Evolutionary conservation across 2,329 filamentous ascomycete genomes (phyloP).

Genomic region (Scleromitrula shiraiana): DNA sequence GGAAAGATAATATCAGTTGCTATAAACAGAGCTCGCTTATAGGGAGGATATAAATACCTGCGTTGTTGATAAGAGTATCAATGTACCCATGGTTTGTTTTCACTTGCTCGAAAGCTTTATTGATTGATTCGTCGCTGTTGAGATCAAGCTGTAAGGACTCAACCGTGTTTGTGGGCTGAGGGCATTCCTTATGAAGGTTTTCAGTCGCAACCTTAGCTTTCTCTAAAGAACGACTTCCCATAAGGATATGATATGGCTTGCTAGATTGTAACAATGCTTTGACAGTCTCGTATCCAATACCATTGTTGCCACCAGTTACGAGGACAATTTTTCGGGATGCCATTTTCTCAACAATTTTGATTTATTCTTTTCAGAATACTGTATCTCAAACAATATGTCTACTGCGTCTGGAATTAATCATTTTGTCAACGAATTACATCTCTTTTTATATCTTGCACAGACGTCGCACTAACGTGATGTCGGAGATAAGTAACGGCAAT

Average conservation of each 20-base stretch:
- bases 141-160: constrained; percentile 19
- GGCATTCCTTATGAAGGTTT: constrained; percentile 29
- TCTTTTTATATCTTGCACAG: too few relatives aligned
- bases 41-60: constrained; percentile 14
- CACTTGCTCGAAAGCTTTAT: constrained; percentile 16
- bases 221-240: constrained; percentile 31
- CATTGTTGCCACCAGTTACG: constrained; percentile 37
- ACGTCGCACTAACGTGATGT: too few relatives aligned
- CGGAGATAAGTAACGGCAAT: too few relatives aligned
- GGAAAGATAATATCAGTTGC: neutral
- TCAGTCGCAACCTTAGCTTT: constrained; percentile 32
- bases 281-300: constrained; percentile 36
- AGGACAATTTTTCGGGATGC: constrained; percentile 25
- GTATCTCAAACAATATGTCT: too few relatives aligned
- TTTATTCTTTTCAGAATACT: too few relatives aligned
- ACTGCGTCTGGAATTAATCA: too few relatives aligned
- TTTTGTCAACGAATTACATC: too few relatives aligned
- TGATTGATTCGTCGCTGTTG: constrained; percentile 19
- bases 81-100: constrained; percentile 12
- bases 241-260: constrained; percentile 33
- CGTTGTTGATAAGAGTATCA: constrained; percentile 21
- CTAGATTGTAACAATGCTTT: constrained; percentile 33
- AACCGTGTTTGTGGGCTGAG: constrained; percentile 23
- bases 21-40: too few relatives aligned
- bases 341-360: too few relatives aligned